Conservation (phyloP, 129 eudicot species). For the Ambrosia artemisiifolia region DNA sequence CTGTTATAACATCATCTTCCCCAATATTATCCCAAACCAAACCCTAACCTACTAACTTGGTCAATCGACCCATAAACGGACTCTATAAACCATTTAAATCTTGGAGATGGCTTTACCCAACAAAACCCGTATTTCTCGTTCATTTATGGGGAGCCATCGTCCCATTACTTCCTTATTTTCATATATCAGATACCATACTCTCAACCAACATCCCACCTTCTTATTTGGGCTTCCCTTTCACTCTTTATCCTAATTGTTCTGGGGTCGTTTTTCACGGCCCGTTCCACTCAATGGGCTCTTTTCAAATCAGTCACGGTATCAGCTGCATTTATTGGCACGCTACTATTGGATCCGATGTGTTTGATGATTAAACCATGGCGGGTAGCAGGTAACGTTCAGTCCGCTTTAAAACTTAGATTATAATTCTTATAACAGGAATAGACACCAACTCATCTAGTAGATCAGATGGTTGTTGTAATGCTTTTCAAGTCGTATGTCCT, state of each 20-base stretch:
- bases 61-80: too few relatives aligned
- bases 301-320: slow-evolving; percentile 75
- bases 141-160: slow-evolving; percentile 81
- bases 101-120: slow-evolving; percentile 88
- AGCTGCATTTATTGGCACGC: slow-evolving; percentile 75
- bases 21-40: too few relatives aligned
- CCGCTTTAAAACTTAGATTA: slow-evolving; percentile 41
- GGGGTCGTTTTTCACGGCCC: slow-evolving; percentile 32
- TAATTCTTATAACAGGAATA: too few relatives aligned
- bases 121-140: slow-evolving; percentile 67
- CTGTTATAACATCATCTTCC: too few relatives aligned
- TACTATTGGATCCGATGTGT: slow-evolving; percentile 84
- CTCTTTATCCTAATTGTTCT: slow-evolving; percentile 34
- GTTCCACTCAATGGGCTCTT: slow-evolving; percentile 57
- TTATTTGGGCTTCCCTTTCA: slow-evolving; percentile 59
- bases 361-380: slow-evolving; percentile 61
- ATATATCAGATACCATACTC: slow-evolving; percentile 46
- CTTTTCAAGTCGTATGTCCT: too few relatives aligned
- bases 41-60: too few relatives aligned
- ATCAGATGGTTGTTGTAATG: too few relatives aligned
- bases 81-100: slow-evolving; percentile 25
- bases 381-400: slow-evolving; percentile 30
- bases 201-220: slow-evolving; percentile 47
- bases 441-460: too few relatives aligned
- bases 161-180: slow-evolving; percentile 66